phyloP scores from a whole-genome alignment of 2,329 filamentous ascomycete species.

The Microdochium trichocladiopsis region DNA sequence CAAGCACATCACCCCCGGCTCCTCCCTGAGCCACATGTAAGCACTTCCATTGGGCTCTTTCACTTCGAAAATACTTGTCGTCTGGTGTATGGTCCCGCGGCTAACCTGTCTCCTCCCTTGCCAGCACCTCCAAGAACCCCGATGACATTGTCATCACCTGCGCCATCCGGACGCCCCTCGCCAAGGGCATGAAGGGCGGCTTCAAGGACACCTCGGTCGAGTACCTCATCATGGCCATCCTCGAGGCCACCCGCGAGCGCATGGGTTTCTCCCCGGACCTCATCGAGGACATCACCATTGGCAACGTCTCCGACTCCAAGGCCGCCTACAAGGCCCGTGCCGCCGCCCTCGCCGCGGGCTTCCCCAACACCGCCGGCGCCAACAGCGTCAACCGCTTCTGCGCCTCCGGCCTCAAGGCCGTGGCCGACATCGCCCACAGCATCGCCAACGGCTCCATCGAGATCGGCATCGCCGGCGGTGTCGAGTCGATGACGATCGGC shows the following conservation, averaged over 20 bases:
- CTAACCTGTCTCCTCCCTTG: not conserved
- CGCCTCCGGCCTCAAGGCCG: conserved; percentile 90
- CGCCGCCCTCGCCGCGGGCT: conserved; percentile 82
- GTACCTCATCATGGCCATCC: conserved; percentile 73
- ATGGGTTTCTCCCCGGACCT: conserved; percentile 72
- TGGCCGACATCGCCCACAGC: conserved; percentile 88
- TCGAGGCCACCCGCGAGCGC: conserved; percentile 68
- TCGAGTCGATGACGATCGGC: conserved; percentile 77
- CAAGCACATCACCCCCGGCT: conserved; percentile 73
- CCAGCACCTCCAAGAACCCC: conserved; percentile 81
- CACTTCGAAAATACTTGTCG: not conserved
- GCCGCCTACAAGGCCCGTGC: conserved; percentile 88
- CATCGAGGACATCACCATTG: conserved; percentile 85
- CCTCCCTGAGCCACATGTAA: conserved; percentile 72
- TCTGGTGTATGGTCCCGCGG: not conserved
- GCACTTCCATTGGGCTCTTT: conserved; percentile 18
- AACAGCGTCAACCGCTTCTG: conserved; percentile 93
- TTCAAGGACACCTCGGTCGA: conserved; percentile 93
- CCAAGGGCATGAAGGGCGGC: conserved; percentile 84
- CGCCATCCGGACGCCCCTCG: conserved; percentile 79
- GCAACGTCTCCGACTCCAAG: conserved; percentile 76
- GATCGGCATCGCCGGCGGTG: conserved; percentile 79
- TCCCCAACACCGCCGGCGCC: conserved; percentile 80
- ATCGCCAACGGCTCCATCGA: conserved; percentile 78
- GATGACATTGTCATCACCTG: conserved; percentile 97